Conservation (phyloP, 768 basidiomycete genomes). For the Thelephora aurantiotincta region DNA sequence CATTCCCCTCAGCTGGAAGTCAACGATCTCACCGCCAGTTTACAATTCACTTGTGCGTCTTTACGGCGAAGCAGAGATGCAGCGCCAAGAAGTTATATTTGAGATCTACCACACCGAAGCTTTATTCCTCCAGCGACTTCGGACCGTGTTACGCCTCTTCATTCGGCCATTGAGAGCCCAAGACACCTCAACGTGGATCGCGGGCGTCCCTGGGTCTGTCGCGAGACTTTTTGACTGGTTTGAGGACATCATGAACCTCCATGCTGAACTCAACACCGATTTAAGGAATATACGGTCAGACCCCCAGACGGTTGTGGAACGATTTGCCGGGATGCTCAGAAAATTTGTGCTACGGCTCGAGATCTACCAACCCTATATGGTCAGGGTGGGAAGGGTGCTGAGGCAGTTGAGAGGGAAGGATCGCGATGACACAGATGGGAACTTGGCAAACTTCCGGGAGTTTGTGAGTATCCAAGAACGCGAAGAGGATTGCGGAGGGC, state of each 20-base stretch:
- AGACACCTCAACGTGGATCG: conserved; percentile 61
- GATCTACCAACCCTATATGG: conserved; percentile 79
- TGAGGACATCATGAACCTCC: conserved; percentile 74
- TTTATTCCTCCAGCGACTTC: conserved; percentile 50
- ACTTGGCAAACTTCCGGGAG: conserved; percentile 42
- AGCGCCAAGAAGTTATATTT: conserved; percentile 53
- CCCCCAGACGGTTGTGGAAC: conserved; percentile 27
- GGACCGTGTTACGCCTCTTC: conserved; percentile 55
- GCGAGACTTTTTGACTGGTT: conserved; percentile 75
- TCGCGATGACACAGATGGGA: conserved; percentile 25
- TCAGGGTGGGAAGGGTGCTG: conserved; percentile 50
- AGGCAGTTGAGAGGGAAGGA: conserved; percentile 9
- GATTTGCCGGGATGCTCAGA: conserved; percentile 44
- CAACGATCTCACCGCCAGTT: conserved; percentile 14
- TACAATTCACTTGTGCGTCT: conserved; percentile 23
- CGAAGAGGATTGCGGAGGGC: conserved; percentile 37
- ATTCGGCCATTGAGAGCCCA: conserved; percentile 65
- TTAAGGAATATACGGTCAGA: conserved; percentile 27
- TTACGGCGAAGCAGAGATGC: conserved; percentile 37
- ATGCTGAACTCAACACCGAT: conserved; percentile 42
- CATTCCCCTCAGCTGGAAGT: conserved; percentile 9
- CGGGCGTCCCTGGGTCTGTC: conserved; percentile 60
- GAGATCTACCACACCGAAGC: conserved; percentile 59
- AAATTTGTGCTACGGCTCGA: conserved; percentile 55
- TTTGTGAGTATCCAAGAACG: conserved; percentile 61